These are phyloP conservation scores for Podospora sp. DNA, from an alignment of 495 filamentous ascomycete genomes.

Conservation along the genomic window DNA sequence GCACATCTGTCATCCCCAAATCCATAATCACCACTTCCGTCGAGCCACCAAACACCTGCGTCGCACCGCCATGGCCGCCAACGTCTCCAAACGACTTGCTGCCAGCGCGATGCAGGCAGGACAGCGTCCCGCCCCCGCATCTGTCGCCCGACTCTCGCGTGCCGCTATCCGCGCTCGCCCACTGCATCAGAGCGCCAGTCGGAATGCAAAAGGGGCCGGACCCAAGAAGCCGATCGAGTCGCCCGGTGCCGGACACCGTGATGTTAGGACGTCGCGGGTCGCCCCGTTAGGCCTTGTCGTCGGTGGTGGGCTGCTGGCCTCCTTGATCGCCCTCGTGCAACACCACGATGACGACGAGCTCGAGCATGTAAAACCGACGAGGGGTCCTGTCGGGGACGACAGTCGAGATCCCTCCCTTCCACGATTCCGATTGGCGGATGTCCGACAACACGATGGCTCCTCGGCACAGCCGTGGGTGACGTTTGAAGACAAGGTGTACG, in stretches of 20 bases:
- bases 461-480: constrained; percentile 55
- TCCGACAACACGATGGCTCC: constrained; percentile 50
- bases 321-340: constrained; percentile 24
- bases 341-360: constrained; percentile 16
- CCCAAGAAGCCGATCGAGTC: neutral
- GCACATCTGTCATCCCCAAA: neutral
- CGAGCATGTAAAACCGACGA: neutral
- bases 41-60: neutral
- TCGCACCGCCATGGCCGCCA: neutral
- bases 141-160: neutral
- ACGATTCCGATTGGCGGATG: constrained; percentile 50
- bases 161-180: constrained; percentile 10
- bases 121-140: constrained; percentile 1
- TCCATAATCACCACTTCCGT: neutral
- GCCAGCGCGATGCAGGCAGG: neutral
- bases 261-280: constrained; percentile 20
- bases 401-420: constrained; percentile 43
- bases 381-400: constrained; percentile 22
- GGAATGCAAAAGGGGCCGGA: neutral
- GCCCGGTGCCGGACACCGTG: neutral
- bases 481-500: constrained; percentile 56
- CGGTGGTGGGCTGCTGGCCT: constrained; percentile 32
- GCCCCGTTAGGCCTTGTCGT: constrained; percentile 29
- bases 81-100: neutral
- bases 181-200: constrained; percentile 10